Conservation (phyloP, 805 yeast species). For the Saccharomycopsis sp. region DNA sequence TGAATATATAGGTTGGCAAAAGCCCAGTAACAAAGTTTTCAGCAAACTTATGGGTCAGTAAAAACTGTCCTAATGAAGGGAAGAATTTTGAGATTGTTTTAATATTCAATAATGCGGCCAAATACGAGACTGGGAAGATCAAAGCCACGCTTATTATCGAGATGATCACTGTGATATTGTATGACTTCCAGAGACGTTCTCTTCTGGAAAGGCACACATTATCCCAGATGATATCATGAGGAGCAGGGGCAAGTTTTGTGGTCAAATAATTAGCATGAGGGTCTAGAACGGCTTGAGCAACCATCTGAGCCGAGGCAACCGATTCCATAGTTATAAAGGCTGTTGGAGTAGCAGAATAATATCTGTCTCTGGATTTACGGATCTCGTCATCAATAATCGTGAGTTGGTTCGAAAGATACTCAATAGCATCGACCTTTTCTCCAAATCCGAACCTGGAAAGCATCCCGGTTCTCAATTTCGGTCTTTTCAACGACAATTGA, state of each 20-base stretch:
- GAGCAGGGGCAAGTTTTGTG: slow-evolving; percentile 88
- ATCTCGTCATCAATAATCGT: slow-evolving; percentile 69
- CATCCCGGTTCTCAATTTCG: slow-evolving; percentile 52
- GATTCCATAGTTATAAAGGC: slow-evolving; percentile 94
- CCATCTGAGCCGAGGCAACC: slow-evolving; percentile 93
- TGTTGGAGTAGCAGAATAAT: slow-evolving; percentile 77
- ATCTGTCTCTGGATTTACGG: slow-evolving; percentile 51
- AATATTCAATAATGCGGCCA: slow-evolving; percentile 75
- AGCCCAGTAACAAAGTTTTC: slow-evolving; percentile 78
- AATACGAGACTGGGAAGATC: slow-evolving; percentile 75
- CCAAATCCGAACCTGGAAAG: slow-evolving; percentile 52
- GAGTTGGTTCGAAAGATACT: slow-evolving; percentile 62
- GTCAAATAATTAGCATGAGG: slow-evolving; percentile 81
- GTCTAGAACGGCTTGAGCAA: slow-evolving; percentile 91
- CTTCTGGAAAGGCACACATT: slow-evolving; percentile 74
- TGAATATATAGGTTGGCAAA: slow-evolving; percentile 85
- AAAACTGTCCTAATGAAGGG: slow-evolving; percentile 70
- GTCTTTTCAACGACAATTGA: slow-evolving; percentile 37
- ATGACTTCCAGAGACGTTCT: slow-evolving; percentile 56
- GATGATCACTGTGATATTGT: slow-evolving; percentile 58
- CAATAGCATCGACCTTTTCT: slow-evolving; percentile 71
- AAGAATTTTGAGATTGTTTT: slow-evolving; percentile 73
- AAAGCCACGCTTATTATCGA: slow-evolving; percentile 65
- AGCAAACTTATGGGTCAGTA: slow-evolving; percentile 63
- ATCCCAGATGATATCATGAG: slow-evolving; percentile 91